Conservation (phyloP, 768 basidiomycete genomes). For the Tricholoma terreum region DNA sequence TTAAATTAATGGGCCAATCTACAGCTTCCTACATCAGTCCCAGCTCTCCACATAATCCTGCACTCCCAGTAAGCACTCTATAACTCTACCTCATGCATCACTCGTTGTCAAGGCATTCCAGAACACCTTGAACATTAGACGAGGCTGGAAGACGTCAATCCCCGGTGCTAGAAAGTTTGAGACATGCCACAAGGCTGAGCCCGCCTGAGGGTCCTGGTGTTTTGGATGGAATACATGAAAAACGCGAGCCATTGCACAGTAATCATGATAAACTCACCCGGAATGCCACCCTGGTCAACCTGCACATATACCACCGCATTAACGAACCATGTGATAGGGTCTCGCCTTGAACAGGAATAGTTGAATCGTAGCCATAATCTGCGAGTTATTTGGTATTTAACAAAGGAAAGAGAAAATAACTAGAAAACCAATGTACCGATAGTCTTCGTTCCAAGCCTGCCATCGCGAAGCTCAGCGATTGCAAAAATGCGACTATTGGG, state of each 20-base stretch:
- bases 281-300: background rate
- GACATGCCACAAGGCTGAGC: too few relatives aligned
- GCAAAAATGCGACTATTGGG: background rate
- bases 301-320: background rate
- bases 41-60: too few relatives aligned
- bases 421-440: background rate
- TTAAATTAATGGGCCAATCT: too few relatives aligned
- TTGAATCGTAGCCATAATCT: background rate
- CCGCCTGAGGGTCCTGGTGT: too few relatives aligned
- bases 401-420: background rate
- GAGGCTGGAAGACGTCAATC: background rate
- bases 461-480: background rate
- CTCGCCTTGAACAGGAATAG: background rate
- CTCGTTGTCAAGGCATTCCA: background rate
- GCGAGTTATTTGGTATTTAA: background rate
- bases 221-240: background rate
- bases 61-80: too few relatives aligned
- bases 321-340: background rate
- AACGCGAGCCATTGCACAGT: too few relatives aligned
- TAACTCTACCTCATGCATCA: too few relatives aligned
- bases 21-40: too few relatives aligned
- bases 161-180: background rate
- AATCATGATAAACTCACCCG: background rate
- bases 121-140: background rate
- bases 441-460: background rate